A percentile compares a stretch with the other conserved stretches of the same genome.
phyloP scores from a whole-genome alignment of 129 eudicot genomes.

The Tagetes patula region DNA sequence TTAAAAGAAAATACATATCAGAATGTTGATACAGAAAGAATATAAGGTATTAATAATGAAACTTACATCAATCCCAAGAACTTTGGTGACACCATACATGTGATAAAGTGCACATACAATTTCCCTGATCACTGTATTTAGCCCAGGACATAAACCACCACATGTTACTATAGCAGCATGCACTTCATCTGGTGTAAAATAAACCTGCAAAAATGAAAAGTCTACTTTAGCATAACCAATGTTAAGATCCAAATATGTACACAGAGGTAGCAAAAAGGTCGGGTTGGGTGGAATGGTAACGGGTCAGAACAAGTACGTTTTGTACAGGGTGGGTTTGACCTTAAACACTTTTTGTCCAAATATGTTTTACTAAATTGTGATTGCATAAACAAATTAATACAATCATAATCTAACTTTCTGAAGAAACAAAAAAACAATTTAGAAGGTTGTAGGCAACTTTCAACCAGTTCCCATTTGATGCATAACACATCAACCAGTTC shows the following conservation, averaged over 20 bases:
- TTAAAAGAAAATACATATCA: not conserved
- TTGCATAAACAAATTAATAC: not conserved
- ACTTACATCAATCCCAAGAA: constrained; percentile 91
- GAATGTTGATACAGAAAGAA: not conserved
- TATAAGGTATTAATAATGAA: not conserved
- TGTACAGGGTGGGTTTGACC: not conserved
- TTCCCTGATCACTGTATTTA: constrained; percentile 94
- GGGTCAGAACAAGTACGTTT: not conserved
- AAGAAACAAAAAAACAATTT: not conserved
- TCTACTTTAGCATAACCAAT: constrained; percentile 29
- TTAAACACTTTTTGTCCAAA: not conserved
- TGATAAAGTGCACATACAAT: constrained; percentile 74
- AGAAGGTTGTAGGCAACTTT: not conserved
- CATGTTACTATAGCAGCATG: constrained; percentile 86
- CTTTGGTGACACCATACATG: constrained; percentile 87
- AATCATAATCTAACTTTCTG: not conserved
- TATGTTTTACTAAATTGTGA: not conserved
- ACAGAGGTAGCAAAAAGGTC: not conserved
- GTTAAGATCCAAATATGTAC: not conserved
- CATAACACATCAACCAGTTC: too few relatives aligned
- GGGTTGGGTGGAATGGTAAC: not conserved
- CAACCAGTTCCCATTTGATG: too few relatives aligned
- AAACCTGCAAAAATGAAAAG: constrained; percentile 55
- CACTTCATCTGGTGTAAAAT: constrained; percentile 84
- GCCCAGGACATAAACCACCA: constrained; percentile 92